These are phyloP conservation scores for Trichoderma sp. DNA, from an alignment of 2,329 filamentous ascomycete species.

Conservation along the genomic window DNA sequence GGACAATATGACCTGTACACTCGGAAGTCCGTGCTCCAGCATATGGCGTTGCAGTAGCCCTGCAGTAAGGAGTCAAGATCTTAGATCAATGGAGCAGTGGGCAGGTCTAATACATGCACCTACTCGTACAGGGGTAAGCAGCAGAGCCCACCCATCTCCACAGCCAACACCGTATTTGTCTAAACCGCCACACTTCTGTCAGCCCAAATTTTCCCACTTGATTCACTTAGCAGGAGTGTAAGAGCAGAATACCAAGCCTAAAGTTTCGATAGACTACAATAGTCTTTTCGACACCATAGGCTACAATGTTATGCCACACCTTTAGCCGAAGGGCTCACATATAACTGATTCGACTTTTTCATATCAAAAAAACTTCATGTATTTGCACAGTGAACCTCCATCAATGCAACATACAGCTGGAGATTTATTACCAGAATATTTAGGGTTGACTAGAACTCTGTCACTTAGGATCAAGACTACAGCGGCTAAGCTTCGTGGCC, in stretches of 20 bases:
- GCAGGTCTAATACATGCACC: background rate
- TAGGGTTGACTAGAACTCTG: background rate
- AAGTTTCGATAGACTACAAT: background rate
- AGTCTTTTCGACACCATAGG: background rate
- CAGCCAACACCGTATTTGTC: background rate
- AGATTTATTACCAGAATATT: background rate
- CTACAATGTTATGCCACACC: background rate
- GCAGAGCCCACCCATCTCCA: background rate
- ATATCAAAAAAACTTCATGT: background rate
- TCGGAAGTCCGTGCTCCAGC: background rate
- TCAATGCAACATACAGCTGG: background rate
- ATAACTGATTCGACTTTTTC: background rate
- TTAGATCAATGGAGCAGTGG: background rate
- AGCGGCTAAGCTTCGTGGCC: background rate
- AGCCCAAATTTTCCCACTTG: background rate
- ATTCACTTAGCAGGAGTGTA: background rate
- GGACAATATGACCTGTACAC: background rate
- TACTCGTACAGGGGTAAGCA: background rate
- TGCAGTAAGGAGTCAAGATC: background rate
- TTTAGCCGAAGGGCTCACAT: background rate
- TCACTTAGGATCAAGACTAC: background rate
- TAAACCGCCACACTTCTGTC: background rate
- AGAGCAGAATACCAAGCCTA: background rate
- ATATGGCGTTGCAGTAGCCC: background rate
- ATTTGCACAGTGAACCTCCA: background rate